Conservation (phyloP, 1,139 yeast species). For the Taphrina flavorubra region DNA sequence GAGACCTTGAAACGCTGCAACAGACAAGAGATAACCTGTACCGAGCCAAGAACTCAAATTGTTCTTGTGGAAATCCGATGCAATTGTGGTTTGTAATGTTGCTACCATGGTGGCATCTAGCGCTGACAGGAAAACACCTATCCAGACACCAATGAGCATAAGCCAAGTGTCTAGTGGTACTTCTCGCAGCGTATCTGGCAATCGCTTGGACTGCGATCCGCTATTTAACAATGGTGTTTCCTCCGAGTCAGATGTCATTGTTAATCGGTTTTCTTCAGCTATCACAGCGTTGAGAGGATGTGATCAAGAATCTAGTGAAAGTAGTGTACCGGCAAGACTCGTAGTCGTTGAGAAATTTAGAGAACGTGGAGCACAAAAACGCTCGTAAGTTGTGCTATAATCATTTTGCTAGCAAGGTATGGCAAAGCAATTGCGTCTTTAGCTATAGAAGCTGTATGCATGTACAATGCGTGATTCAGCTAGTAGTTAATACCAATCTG, state of each 20-base stretch:
- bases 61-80: constrained; percentile 42
- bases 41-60: constrained; percentile 45
- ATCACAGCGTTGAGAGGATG: background rate
- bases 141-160: constrained; percentile 32
- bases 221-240: constrained; percentile 14
- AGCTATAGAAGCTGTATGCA: too few species aligned
- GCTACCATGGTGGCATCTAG: constrained; percentile 45
- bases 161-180: constrained; percentile 34
- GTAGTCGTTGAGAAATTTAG: too few species aligned
- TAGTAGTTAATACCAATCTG: too few species aligned
- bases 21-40: constrained; percentile 45
- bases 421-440: too few species aligned
- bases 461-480: too few species aligned
- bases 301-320: background rate
- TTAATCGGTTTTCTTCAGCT: background rate
- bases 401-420: too few species aligned
- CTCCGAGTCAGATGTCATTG: constrained; percentile 1
- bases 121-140: constrained; percentile 47
- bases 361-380: too few species aligned
- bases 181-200: constrained; percentile 25
- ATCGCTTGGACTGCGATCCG: background rate
- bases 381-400: too few species aligned
- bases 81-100: constrained; percentile 44
- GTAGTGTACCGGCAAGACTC: too few species aligned
- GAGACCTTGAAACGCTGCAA: constrained; percentile 49